Conservation (phyloP, 805 yeast genomes). For the Yamadazyma ubonensis region DNA sequence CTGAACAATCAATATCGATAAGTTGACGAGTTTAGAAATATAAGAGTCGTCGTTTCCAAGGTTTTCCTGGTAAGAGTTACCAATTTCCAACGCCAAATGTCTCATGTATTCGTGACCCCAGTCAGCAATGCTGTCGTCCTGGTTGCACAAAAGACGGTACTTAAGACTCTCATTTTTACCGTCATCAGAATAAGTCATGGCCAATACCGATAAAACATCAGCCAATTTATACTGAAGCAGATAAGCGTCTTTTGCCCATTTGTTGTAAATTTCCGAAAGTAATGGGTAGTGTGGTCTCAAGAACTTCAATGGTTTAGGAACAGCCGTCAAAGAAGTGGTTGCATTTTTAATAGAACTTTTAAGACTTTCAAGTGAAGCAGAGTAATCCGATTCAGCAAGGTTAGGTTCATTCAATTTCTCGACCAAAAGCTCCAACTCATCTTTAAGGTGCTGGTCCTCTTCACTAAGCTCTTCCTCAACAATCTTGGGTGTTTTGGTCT, state of each 20-base stretch:
- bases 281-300: constrained; percentile 80
- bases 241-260: constrained; percentile 50
- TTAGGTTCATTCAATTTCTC: constrained; percentile 66
- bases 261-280: constrained; percentile 62
- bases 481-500: constrained; percentile 17
- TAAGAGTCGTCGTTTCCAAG: constrained; percentile 35
- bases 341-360: constrained; percentile 83
- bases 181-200: constrained; percentile 88
- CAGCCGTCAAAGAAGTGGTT: constrained; percentile 98
- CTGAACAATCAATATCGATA: constrained; percentile 80
- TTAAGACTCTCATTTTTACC: constrained; percentile 77
- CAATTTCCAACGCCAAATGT: constrained; percentile 92
- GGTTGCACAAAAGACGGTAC: constrained; percentile 62
- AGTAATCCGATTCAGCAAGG: constrained; percentile 45
- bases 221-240: constrained; percentile 56
- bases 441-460: constrained; percentile 86
- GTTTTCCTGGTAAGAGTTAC: constrained; percentile 70
- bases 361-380: constrained; percentile 62
- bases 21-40: constrained; percentile 49
- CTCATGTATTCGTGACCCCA: constrained; percentile 99
- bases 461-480: constrained; percentile 84
- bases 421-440: constrained; percentile 82
- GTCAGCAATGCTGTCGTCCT: constrained; percentile 57
- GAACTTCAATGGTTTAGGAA: constrained; percentile 96
- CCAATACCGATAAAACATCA: constrained; percentile 87